Evolutionary conservation across 2,329 filamentous ascomycete species (phyloP).

Genomic region (Amesomyces nigricolor): DNA sequence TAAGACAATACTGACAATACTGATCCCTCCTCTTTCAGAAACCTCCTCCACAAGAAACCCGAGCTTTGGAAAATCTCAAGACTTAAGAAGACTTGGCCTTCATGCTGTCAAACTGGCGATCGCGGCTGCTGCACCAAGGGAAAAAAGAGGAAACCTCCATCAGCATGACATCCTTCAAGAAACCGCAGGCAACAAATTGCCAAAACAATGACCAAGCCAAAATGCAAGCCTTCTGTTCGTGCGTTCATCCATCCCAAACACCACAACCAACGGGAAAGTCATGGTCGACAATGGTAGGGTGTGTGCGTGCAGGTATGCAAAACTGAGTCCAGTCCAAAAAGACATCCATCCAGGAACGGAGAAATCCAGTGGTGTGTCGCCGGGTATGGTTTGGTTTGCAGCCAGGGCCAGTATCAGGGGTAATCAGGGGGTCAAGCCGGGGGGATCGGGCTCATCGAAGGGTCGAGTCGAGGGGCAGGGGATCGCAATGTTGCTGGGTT

Average conservation of each 20-base stretch:
- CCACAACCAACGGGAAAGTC: neutral
- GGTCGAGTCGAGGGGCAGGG: neutral
- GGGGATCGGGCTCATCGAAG: neutral
- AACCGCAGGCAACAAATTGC: neutral
- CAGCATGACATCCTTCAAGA: conserved; percentile 1
- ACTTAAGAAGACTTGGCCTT: conserved; percentile 15
- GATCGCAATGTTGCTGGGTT: neutral
- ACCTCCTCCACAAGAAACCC: neutral
- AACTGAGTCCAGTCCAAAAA: too few relatives aligned
- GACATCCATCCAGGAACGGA: too few relatives aligned
- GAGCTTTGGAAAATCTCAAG: neutral
- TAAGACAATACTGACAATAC: neutral
- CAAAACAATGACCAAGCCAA: neutral
- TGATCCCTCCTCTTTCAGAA: too few relatives aligned
- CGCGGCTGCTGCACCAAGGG: neutral
- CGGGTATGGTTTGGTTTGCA: too few relatives aligned
- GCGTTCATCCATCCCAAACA: neutral
- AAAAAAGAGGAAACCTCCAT: neutral
- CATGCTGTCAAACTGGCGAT: conserved; percentile 20
- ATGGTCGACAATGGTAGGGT: too few relatives aligned
- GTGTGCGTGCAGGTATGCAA: too few relatives aligned
- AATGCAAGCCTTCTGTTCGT: too few relatives aligned
- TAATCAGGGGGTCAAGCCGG: neutral
- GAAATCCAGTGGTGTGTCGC: too few relatives aligned
- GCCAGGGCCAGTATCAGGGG: neutral